Evolutionary conservation across 805 yeast genomes (phyloP).

Genomic region (Jamesozyma piceae): DNA sequence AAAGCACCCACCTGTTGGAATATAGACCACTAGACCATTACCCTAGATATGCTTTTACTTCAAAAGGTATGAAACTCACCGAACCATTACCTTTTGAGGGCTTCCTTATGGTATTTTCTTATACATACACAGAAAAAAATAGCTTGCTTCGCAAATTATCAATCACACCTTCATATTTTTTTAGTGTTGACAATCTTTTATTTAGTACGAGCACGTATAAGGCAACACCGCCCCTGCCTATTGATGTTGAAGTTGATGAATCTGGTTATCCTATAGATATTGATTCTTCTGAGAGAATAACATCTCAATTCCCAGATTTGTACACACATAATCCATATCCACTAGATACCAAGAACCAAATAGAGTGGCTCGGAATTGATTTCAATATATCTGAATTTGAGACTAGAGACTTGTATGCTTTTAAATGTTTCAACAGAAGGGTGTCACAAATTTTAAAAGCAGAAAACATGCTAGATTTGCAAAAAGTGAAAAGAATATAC

Average conservation of each 20-base stretch:
- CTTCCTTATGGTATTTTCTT: conserved; percentile 50
- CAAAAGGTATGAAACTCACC: conserved; percentile 16
- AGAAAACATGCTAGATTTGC: conserved; percentile 52
- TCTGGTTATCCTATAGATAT: conserved; percentile 26
- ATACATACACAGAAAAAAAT: conserved; percentile 38
- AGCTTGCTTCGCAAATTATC: conserved; percentile 33
- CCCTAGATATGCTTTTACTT: conserved; percentile 24
- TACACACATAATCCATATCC: conserved; percentile 48
- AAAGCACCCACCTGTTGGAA: conserved; percentile 48
- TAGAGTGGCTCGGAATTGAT: conserved; percentile 50
- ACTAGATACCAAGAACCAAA: conserved; percentile 40
- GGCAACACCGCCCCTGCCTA: conserved; percentile 56
- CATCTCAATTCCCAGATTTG: conserved; percentile 28
- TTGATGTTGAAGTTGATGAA: conserved; percentile 13
- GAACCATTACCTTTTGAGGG: conserved; percentile 84
- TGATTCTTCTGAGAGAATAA: conserved; percentile 14
- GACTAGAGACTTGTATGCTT: conserved; percentile 45
- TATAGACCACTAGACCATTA: conserved; percentile 41
- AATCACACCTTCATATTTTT: conserved; percentile 52
- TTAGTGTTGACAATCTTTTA: conserved; percentile 51
- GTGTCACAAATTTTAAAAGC: conserved; percentile 47
- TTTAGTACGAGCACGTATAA: conserved; percentile 45
- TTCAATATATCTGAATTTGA: conserved; percentile 34
- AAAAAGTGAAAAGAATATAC: conserved; percentile 36
- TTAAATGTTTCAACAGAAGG: conserved; percentile 58